Evolutionary conservation across 2,329 filamentous ascomycete genomes (phyloP), one percentile per base, ranked within the genome.

Genomic region (Emericellopsis atlantica): DNA sequence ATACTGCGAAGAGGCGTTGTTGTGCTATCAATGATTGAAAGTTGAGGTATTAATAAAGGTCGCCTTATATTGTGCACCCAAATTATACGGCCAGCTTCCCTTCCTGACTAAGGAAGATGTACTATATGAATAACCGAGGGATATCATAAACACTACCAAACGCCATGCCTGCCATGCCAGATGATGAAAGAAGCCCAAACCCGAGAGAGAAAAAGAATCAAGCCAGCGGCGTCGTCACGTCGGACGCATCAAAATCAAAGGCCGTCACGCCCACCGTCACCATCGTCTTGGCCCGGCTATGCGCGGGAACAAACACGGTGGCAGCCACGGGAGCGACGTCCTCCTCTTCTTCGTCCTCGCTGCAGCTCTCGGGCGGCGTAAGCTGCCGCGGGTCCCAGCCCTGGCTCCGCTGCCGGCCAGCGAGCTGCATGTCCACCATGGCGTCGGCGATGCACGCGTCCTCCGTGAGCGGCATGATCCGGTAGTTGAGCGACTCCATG

Each of bases 341-440:
- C 15, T 32, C 31, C 32, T 35, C 32, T 4, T 15, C 32, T 8
- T 15, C n/a, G 7, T 35, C 32, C 32, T 40, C 38, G 11, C 14
- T 11, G 23, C 29, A 24, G 15, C 37, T 40, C 38, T 57, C 53
- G 8, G 53, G 55, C 11, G 54, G 54, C 10, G 53, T 54, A 36
- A 49, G 53, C 40, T 55, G 49, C 35, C 49, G 46, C n/a, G 45
- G 22, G 10, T 51, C 46, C 48, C 50, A 53, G 32, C n/a, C 5
- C 8, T 10, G 18, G 18, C 32, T 6, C 26, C 48, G 46, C 33
- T 61, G 54, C 15, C 52, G 53, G 7, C 49, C 74, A 6, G 76
- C 77, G 37, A 77, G 69, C 53, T 74, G 69, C 74, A 82, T 82
- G 51, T 81, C 76, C 42, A 70, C 67, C 54, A 77, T 63, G 10